Evolutionary conservation across 2,329 filamentous ascomycete species (phyloP).

Genomic region (Acephala macrosclerotiorum): DNA sequence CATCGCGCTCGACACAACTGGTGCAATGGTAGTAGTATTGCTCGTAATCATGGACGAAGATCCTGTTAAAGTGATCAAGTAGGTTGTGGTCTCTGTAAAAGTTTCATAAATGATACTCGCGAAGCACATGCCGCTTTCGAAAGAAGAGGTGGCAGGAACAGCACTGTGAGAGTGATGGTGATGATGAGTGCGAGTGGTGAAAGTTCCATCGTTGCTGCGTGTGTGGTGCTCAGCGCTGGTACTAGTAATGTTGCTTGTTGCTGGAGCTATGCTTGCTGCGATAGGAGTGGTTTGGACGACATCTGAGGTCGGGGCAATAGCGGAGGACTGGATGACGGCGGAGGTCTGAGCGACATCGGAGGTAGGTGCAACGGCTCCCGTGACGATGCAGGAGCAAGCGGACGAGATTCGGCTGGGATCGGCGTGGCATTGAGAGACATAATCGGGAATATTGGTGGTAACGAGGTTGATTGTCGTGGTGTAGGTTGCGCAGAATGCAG

Average conservation of each 20-base stretch:
- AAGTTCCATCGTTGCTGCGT: background rate
- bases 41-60: background rate
- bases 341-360: background rate
- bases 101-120: background rate
- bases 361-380: background rate
- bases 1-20: background rate
- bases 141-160: background rate
- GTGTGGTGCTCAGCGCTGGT: background rate
- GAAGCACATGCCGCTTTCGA: background rate
- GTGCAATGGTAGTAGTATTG: background rate
- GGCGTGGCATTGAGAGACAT: slow-evolving; percentile 28
- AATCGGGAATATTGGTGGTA: slow-evolving; percentile 26
- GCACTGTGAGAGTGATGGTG: background rate
- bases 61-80: background rate
- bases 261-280: background rate
- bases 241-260: background rate
- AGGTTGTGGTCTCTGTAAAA: background rate
- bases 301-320: background rate
- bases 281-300: too few species aligned
- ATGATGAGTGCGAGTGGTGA: background rate
- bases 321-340: background rate
- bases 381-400: slow-evolving; percentile 30
- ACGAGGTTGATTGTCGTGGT: slow-evolving; percentile 27
- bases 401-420: slow-evolving; percentile 30
- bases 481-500: slow-evolving; percentile 34